Evolutionary conservation across 2,329 filamentous ascomycete species (phyloP), one percentile per base, ranked within the genome.

Genomic region (Gnomoniopsis smithogilvyi): DNA sequence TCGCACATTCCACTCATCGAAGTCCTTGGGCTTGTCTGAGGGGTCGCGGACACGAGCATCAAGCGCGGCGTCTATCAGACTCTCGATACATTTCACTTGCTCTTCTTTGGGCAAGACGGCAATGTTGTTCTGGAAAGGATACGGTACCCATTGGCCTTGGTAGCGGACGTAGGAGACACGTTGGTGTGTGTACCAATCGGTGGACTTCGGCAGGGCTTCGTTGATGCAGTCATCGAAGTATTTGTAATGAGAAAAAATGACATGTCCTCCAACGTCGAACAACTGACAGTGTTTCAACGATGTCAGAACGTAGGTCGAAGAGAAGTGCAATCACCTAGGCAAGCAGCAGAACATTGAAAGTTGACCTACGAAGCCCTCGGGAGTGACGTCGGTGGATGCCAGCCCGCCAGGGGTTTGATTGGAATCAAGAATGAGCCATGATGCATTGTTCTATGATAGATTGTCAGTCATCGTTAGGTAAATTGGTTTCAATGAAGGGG

Each of bases 51-150:
- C 12, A 4, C 38, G 38, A 70, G 86, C 85, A 77, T 94, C 91
- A 65, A 98, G 76, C 60, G 95, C 91, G 63, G 95, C 91, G 74
- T 99, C 94, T 67, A 99, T 97, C 81, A 99, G 87, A 65, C 94
- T 93, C 67, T 98, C 92, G 69, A 99, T 89, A 76, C 91, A 96
- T 72, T 85, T 88, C 66, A 97, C 92, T 80, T 99, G 93, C 71
- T 99, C 95, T 66, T 97, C 92, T 83, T 97, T 96, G 75, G 92
- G 90, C 72, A 99, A 80, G 88, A 97, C 94, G 70, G 95, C 96
- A 74, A 99, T 94, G 83, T 99, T 99, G 87, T 98, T 99, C 82
- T 99, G 95, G 88, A 99, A 97, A 65, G 95, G 95, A 80, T 99
- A 99, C 55, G 95, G 94, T 60, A 99, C 95, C 95, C 95, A 99